Evolutionary conservation across 208 protist species (phyloP), one percentile per base, ranked within the genome.

Genomic region (Leishmania arabica): DNA sequence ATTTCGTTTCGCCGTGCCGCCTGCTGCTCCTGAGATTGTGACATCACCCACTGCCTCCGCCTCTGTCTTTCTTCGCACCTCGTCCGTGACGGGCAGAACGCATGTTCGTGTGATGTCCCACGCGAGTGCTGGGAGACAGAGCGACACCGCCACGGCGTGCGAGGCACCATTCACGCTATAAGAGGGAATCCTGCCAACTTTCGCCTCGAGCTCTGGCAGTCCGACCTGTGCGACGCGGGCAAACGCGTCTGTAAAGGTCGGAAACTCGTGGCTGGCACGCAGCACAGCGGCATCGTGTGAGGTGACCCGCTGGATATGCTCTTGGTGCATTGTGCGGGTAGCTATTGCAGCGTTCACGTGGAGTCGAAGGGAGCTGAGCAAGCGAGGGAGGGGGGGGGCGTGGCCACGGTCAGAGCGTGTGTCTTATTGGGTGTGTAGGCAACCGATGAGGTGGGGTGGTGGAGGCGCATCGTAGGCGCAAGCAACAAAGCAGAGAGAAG

Each of bases 231-330:
- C n/a, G 11, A 82, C 78, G 31, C 68, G 54, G 37, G 88, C 86
- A 0, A 86, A 34, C 1, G 85, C 86, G 73, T 80, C 81, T 6
- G 91, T 60, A 66, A 94, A 88, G 56, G 80, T 84, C 1, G 91
- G 91, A 58, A 92, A 84, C 76, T 78, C 78, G 58, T 89, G 64
- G 40, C 84, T 84, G 17, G 89, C 91, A 31, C 84, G 83, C 19
- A 94, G 66, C 31, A 82, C 83, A 37, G 60, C 70, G 7, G 88
- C 83, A 27, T 89, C 89, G 31, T 49, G 9, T 1, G 11, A 3
- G 6, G 51, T 19, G 0, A 94, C 54, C 1, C 47, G 80, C 45
- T 79, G 78, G 75, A 94, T 91, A 69, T 72, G 45, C 13, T 58
- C 64, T 75, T 27, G 49, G 21, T 77, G 54, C 56, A 56, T 62